These are phyloP conservation scores for Wickerhamiella slavikovae DNA, from an alignment of 805 yeast species.

Conservation along the genomic window DNA sequence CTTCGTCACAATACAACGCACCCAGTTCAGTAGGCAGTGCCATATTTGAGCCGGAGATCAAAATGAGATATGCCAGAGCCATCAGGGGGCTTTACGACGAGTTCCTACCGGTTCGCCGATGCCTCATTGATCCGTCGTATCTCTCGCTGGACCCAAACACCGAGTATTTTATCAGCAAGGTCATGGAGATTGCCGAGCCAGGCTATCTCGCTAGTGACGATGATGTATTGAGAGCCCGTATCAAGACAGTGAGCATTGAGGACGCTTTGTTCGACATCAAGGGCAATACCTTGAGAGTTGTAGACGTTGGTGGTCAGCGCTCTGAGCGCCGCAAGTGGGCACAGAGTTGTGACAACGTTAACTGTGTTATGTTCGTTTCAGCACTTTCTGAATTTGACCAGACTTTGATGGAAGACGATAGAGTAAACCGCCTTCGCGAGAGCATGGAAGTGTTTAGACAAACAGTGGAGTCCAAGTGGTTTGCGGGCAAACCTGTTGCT, in stretches of 20 bases:
- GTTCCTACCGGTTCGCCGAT: slow-evolving; percentile 28
- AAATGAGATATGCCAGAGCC: slow-evolving; percentile 30
- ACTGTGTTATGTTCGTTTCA: slow-evolving; percentile 69
- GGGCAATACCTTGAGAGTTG: slow-evolving; percentile 44
- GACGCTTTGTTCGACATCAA: slow-evolving; percentile 59
- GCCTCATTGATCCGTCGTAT: slow-evolving; percentile 28
- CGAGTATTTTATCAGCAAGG: slow-evolving; percentile 56
- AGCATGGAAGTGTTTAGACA: slow-evolving; percentile 68
- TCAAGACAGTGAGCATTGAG: slow-evolving; percentile 89
- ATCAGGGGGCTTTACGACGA: slow-evolving; percentile 43
- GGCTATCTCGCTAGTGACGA: slow-evolving; percentile 52
- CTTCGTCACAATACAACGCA: too few relatives aligned
- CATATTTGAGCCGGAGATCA: not conserved
- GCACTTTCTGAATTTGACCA: slow-evolving; percentile 91
- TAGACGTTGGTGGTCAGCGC: slow-evolving; percentile 96
- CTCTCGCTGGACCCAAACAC: slow-evolving; percentile 79
- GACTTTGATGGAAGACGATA: slow-evolving; percentile 69
- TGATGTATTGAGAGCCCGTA: slow-evolving; percentile 76
- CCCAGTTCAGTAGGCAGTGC: too few relatives aligned
- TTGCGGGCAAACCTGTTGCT: slow-evolving; percentile 67
- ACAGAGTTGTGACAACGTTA: slow-evolving; percentile 80
- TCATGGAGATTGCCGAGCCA: slow-evolving; percentile 40
- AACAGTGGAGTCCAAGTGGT: slow-evolving; percentile 71
- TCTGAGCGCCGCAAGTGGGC: slow-evolving; percentile 95
- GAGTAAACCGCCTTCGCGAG: slow-evolving; percentile 81